Evolutionary conservation across 164 flowering plant species (phyloP).

Genomic region (Magnolia sinica): DNA sequence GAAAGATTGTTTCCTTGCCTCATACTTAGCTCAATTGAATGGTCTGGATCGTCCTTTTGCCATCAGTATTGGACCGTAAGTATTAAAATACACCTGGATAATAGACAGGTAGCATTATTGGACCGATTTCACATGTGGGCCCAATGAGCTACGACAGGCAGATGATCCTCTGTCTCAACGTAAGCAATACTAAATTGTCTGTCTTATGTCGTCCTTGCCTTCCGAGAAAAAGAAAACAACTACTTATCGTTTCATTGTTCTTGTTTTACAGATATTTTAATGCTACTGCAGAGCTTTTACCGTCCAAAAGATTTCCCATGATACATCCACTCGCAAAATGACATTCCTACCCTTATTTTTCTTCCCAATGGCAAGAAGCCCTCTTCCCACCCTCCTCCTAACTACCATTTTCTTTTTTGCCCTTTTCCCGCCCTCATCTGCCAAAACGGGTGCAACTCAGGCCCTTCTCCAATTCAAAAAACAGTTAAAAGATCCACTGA

Average conservation of each 20-base stretch:
- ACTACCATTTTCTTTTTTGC: background rate
- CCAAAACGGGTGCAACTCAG: constrained; percentile 29
- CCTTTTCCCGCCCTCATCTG: constrained; percentile 9
- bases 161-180: background rate
- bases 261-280: background rate
- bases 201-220: background rate
- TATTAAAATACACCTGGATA: background rate
- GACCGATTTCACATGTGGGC: background rate
- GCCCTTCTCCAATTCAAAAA: constrained; percentile 67
- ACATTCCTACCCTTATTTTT: background rate
- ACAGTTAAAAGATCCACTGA: constrained; percentile 58
- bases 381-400: background rate
- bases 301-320: background rate
- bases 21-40: too few relatives aligned
- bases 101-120: background rate
- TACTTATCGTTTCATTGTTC: background rate
- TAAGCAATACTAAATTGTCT: background rate
- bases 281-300: background rate
- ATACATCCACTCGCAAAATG: background rate
- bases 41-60: too few relatives aligned
- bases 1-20: too few relatives aligned
- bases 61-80: too few relatives aligned
- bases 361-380: background rate
- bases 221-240: background rate
- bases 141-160: background rate